phyloP scores from a whole-genome alignment of 805 yeast species.

The Wickerhamiella allomyrinae region DNA sequence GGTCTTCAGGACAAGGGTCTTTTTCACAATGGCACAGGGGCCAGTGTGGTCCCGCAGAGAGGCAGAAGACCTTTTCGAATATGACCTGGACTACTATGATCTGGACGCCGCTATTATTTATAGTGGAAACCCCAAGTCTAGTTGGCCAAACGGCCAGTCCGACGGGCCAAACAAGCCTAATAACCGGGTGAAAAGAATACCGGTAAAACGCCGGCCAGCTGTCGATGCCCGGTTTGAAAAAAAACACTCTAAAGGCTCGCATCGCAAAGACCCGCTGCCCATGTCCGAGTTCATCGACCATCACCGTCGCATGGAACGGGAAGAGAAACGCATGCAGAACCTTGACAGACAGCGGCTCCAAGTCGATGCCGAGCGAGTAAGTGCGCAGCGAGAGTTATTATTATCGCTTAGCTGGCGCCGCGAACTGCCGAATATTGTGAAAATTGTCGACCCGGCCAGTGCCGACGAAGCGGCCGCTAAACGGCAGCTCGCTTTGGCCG shows the following conservation, averaged over 20 bases:
- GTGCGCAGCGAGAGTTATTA: slow-evolving; percentile 31
- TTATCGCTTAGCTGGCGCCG: slow-evolving; percentile 35
- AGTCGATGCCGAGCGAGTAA: slow-evolving; percentile 40
- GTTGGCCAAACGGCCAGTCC: not conserved
- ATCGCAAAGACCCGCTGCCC: slow-evolving; percentile 31
- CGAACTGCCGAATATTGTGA: slow-evolving; percentile 35
- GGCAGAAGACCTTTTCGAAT: slow-evolving; percentile 16
- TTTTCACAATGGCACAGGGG: not conserved
- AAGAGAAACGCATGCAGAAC: slow-evolving; percentile 45
- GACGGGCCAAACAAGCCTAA: not conserved
- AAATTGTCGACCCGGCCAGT: slow-evolving; percentile 35
- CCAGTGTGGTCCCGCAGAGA: slow-evolving; percentile 12
- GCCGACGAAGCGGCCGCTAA: slow-evolving; percentile 38
- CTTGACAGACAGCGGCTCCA: slow-evolving; percentile 40
- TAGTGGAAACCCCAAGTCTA: not conserved
- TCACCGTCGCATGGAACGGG: slow-evolving; percentile 50
- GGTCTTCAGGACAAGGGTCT: too few species aligned
- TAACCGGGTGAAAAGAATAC: too few species aligned
- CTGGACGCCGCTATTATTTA: slow-evolving; percentile 5
- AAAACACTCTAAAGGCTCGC: too few species aligned
- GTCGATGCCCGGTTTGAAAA: too few species aligned
- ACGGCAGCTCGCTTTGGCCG: slow-evolving; percentile 36
- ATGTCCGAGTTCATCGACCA: slow-evolving; percentile 27
- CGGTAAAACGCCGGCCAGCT: too few species aligned
- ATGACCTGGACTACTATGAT: slow-evolving; percentile 10